phyloP scores from a whole-genome alignment of 306 rosid species.

The Alnus glutinosa region DNA sequence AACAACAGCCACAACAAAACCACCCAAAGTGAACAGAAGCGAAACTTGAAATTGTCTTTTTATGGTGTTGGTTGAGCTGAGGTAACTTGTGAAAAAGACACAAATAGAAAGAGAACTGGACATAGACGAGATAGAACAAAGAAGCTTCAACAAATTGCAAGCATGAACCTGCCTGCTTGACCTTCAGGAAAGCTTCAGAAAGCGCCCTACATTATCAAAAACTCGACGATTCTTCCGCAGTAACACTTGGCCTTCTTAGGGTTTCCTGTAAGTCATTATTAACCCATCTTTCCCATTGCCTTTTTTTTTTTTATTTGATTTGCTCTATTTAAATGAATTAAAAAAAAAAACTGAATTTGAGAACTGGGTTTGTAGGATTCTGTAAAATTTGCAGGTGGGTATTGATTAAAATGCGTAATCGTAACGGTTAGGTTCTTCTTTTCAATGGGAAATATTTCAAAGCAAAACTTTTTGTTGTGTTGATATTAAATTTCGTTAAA shows the following conservation, averaged over 20 bases:
- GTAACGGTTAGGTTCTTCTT: neutral
- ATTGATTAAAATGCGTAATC: slow-evolving; percentile 23
- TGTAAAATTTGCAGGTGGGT: slow-evolving; percentile 12
- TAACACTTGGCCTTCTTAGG: slow-evolving; percentile 15
- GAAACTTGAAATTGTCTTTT: neutral
- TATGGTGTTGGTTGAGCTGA: neutral
- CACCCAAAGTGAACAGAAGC: neutral
- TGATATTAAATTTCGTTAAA: neutral
- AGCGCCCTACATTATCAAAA: neutral
- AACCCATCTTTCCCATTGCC: neutral
- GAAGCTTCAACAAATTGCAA: slow-evolving; percentile 1
- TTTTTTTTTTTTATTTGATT: neutral
- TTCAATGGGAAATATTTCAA: neutral
- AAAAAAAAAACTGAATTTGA: neutral
- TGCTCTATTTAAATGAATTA: neutral
- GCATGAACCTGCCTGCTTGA: neutral
- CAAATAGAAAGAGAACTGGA: neutral
- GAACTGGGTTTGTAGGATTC: slow-evolving; percentile 9
- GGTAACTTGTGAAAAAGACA: neutral
- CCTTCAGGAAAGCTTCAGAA: slow-evolving; percentile 3
- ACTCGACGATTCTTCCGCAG: slow-evolving; percentile 6
- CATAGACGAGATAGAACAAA: neutral
- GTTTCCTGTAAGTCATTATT: slow-evolving; percentile 23
- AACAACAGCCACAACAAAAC: too few relatives aligned
- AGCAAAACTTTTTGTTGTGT: neutral